phyloP scores from a whole-genome alignment of 2,329 filamentous ascomycete species.

The Scedosporium aurantiacum region DNA sequence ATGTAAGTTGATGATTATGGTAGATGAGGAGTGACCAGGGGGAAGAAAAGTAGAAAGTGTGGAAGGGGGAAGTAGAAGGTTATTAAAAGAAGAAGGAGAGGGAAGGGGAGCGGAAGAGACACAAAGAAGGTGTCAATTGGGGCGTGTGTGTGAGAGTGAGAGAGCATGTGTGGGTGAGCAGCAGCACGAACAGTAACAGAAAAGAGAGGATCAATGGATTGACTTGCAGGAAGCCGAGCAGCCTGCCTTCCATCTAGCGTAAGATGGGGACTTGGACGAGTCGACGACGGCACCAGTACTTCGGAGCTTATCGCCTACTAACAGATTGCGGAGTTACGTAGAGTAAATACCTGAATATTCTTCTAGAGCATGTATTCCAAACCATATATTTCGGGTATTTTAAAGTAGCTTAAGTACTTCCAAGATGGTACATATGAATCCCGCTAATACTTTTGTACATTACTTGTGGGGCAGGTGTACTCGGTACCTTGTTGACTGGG shows the following conservation, averaged over 20 bases:
- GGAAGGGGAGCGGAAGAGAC: slow-evolving; percentile 11
- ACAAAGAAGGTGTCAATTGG: background rate
- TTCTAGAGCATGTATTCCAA: background rate
- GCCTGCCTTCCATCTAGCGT: background rate
- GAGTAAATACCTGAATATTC: background rate
- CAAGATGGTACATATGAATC: background rate
- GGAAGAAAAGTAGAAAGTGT: slow-evolving; percentile 14
- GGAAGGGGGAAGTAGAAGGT: slow-evolving; percentile 13
- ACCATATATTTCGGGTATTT: background rate
- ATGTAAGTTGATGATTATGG: background rate
- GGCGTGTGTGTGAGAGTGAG: background rate
- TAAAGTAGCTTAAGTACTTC: background rate
- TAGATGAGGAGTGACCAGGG: background rate
- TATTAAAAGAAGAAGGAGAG: slow-evolving; percentile 10
- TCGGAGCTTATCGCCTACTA: background rate
- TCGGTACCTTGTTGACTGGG: slow-evolving; percentile 3
- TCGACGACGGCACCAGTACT: background rate
- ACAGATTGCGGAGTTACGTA: background rate
- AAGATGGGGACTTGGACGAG: background rate
- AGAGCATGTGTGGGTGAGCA: slow-evolving; percentile 6
- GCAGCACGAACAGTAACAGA: slow-evolving; percentile 5
- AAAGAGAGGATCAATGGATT: slow-evolving; percentile 6
- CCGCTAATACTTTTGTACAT: background rate
- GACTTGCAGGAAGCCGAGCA: slow-evolving; percentile 6
- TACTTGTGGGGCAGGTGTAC: background rate